phyloP scores from a whole-genome alignment of 192 early-diverging fungal species.

The Allomyces macrogynus region DNA sequence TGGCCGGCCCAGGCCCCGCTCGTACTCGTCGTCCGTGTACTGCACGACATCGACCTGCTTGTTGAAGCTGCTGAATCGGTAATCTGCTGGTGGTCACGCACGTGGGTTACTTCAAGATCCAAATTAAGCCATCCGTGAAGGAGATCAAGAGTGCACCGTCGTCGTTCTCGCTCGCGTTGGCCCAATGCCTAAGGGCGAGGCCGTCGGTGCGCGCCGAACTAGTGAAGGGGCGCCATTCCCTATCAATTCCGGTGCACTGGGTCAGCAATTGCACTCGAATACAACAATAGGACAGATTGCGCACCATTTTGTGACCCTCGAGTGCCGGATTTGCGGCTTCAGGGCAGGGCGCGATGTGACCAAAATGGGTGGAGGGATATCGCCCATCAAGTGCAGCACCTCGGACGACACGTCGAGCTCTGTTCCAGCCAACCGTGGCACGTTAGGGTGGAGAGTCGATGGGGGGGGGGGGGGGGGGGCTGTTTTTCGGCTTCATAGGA shows the following conservation, averaged over 20 bases:
- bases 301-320: too few species aligned
- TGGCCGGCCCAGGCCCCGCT: constrained; percentile 32
- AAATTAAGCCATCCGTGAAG: not conserved
- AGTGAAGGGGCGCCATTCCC: constrained; percentile 44
- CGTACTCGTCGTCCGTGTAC: constrained; percentile 73
- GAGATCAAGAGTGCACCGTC: constrained; percentile 5
- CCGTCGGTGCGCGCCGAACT: constrained; percentile 59
- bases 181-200: constrained; percentile 59
- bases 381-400: too few species aligned
- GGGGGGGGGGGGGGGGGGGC: too few species aligned
- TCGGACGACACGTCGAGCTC: too few species aligned
- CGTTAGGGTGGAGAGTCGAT: too few species aligned
- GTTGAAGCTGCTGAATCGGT: constrained; percentile 60
- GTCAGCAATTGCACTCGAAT: too few species aligned
- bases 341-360: too few species aligned
- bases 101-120: not conserved
- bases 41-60: constrained; percentile 39
- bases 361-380: too few species aligned
- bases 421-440: too few species aligned
- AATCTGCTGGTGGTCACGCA: constrained; percentile 19
- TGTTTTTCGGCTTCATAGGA: too few species aligned
- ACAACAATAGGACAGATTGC: too few species aligned
- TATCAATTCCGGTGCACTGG: constrained; percentile 5
- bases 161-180: constrained; percentile 43
- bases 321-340: too few species aligned